These are phyloP conservation scores for Pyrus hybrid DNA, from an alignment of 331 rosid species.

Conservation along the genomic window DNA sequence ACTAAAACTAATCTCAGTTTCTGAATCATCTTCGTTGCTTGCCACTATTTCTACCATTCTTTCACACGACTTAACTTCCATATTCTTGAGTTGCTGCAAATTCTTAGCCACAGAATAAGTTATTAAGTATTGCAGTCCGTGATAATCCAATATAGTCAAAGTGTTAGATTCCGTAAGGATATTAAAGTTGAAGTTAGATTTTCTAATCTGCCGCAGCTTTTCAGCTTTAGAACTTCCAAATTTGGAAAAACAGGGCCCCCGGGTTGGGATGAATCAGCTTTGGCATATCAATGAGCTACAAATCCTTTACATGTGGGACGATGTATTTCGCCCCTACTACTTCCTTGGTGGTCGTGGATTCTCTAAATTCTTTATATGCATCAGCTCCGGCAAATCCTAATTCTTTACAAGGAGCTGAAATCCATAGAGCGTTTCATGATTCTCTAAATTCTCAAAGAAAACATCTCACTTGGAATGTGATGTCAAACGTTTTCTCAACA, in stretches of 20 bases:
- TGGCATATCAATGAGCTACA: accelerated
- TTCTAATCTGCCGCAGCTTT: neutral
- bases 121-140: neutral
- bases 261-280: neutral
- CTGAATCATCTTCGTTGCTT: neutral
- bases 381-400: no score
- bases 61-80: neutral
- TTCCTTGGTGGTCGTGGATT: neutral
- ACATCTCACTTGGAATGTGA: neutral
- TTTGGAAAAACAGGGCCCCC: neutral
- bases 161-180: neutral
- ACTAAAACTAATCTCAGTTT: neutral
- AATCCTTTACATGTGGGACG: neutral
- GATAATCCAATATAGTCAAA: accelerated
- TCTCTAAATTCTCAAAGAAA: neutral
- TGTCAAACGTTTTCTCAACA: no score
- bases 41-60: neutral
- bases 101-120: neutral
- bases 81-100: neutral
- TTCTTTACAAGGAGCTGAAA: no score
- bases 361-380: no score
- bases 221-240: neutral
- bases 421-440: no score
- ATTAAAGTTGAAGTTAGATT: neutral
- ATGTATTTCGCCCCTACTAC: neutral